Evolutionary conservation across 495 filamentous ascomycete genomes (phyloP), one percentile per base, ranked within the genome.

Genomic region (Xylaria curta): DNA sequence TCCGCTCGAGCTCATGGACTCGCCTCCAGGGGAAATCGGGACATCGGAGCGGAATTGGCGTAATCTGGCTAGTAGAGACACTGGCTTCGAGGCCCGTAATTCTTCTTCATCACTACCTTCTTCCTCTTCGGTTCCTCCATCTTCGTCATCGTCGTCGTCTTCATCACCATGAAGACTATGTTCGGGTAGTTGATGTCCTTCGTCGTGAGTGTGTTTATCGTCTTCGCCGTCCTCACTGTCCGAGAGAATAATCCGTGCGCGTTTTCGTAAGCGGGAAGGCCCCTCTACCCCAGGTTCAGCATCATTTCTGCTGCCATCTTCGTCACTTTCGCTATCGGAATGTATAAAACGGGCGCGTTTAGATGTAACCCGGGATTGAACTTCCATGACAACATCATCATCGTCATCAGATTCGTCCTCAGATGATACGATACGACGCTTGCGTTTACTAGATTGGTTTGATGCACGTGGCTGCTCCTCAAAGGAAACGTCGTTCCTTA

Each of bases 361-460:
- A 42, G 12, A 42, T 28, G 44, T 72, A n/a, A 12, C 38, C 21
- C 69, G 69, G 4, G 24, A 7, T 21, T 19, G 9, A 7, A 15
- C n/a, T 46, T 56, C 9, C 12, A n/a, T 12, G 6, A 17, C 40
- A 51, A 13, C 62, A 4, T 44, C 53, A 38, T 59, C 26, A 9
- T 60, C 49, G n/a, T 28, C 49, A 12, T 53, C 70, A 61, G 40
- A 54, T 42, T 68, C 70, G 21, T 79, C 75, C 53, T 79, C 77
- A 13, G 77, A 79, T 58, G 61, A 69, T 17, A 79, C 63, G 13
- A 79, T 79, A 33, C 67, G 73, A 54, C 77, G 77, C 46, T 79
- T 79, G 33, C 28, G 69, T 58, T 73, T 72, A 26, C 4, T 46
- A 13, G 56, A 51, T 26, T 54, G 59, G 53, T 36, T 61, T 33